These are phyloP conservation scores for Bryum argenteum DNA, from an alignment of 225 moss, liverwort and hornwort genomes.

Conservation along the genomic window DNA sequence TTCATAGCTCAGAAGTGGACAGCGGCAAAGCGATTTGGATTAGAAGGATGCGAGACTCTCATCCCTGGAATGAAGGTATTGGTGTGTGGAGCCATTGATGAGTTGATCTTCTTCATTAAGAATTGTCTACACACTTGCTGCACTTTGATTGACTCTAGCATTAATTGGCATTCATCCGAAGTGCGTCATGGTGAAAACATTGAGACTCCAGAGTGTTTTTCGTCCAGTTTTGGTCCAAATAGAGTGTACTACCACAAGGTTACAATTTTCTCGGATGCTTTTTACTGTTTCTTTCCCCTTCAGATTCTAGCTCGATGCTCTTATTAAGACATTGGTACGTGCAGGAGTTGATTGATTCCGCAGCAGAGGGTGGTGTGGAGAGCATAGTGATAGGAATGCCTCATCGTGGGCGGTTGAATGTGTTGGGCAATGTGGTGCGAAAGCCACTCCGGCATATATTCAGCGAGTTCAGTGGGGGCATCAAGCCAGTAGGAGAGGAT, in stretches of 20 bases:
- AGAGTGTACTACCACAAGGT: background rate
- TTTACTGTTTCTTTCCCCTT: background rate
- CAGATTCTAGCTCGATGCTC: background rate
- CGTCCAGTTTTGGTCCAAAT: too few species aligned
- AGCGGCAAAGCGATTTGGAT: slow-evolving; percentile 85
- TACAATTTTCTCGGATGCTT: background rate
- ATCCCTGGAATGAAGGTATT: slow-evolving; percentile 91
- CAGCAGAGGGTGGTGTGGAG: slow-evolving; percentile 84
- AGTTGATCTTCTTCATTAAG: background rate
- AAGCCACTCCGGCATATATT: slow-evolving; percentile 93
- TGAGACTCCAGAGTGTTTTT: background rate
- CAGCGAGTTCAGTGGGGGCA: slow-evolving; percentile 87
- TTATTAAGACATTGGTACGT: background rate
- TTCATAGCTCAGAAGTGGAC: slow-evolving; percentile 90
- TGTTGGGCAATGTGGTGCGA: slow-evolving; percentile 87
- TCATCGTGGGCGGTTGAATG: slow-evolving; percentile 85
- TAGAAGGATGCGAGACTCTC: slow-evolving; percentile 91
- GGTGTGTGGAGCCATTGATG: background rate
- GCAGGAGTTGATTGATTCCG: slow-evolving; percentile 81
- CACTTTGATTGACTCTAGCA: background rate
- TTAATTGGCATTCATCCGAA: background rate
- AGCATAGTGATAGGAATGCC: slow-evolving; percentile 90
- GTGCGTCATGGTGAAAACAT: background rate
- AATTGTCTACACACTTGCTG: background rate
- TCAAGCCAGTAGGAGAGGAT: slow-evolving; percentile 72